Base-by-base conservation (phyloP, 345 rosid species). In the Populus ilicifolia region DNA sequence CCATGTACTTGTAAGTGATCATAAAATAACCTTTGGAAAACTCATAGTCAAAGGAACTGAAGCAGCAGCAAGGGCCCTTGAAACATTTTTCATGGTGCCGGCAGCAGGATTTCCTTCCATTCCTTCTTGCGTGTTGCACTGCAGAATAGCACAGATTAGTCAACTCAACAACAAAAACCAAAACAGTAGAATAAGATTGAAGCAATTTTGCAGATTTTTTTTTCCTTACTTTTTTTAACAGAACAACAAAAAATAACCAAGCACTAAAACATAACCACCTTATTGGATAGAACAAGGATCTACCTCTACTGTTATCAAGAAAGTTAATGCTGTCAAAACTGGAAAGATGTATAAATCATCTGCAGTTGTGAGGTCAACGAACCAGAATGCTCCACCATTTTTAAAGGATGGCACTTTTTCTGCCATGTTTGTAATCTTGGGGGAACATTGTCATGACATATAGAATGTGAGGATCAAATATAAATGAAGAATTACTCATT, bases 341-440 rank as follows among this genome's bases (percentile, higher is more conserved):
- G 98, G 99, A n/a, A 93, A 72, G 70, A 93, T 18, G 76, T 87
- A 93, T 52, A 93, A 84, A 84, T 75, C 85, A 86, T 96, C 98
- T 0, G 93, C 92, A 44, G 86, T 84, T 8, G 91, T 79, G 80
- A 95, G 92, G 85, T 95, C 94, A 23, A 82, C 78, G 70, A 96
- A 93, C 99, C 94, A 93, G 75, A 72, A 85, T 8, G 93, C 91
- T 71, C 99, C 99, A 23, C 99, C 96, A 18, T 16, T 83, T 81
- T 93, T 87, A 79, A 95, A 93, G 7, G 99, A 93, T 14, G 93
- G 91, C 70, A 93, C 89, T 77, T 96, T 96, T 82, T 93, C 97
- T 25, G 87, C 94, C 99, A 93, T 96, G 74, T 88, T 92, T 43
- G 87, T 30, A 70, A 95, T 85, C 99, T 91, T 87, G 68, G 64